These are phyloP conservation scores for Cladosporium sp. DNA, from an alignment of 2,329 filamentous ascomycete species.

Conservation along the genomic window DNA sequence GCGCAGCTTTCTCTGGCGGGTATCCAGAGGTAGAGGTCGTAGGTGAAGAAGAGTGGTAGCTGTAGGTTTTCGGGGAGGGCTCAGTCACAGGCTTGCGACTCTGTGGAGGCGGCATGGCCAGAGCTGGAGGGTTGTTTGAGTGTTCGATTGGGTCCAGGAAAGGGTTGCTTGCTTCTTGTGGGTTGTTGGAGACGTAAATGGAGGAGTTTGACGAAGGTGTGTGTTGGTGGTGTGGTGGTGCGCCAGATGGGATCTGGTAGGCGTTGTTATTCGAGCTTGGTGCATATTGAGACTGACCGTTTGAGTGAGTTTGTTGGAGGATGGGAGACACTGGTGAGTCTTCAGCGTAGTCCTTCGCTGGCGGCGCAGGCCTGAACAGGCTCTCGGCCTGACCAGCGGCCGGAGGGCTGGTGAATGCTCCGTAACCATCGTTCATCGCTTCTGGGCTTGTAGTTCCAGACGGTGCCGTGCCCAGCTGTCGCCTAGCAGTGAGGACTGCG, in stretches of 20 bases:
- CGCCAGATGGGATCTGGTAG: conserved; percentile 30
- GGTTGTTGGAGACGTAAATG: conserved; percentile 21
- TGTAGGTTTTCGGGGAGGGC: conserved; percentile 9
- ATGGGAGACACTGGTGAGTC: conserved; percentile 17
- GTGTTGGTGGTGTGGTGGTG: conserved; percentile 27
- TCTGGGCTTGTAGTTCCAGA: conserved; percentile 3
- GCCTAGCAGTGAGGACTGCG: conserved; percentile 65
- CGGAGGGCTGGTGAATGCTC: conserved; percentile 14
- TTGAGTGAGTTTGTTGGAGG: conserved; percentile 2
- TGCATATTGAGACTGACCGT: neutral
- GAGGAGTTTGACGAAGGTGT: conserved; percentile 20
- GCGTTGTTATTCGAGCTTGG: conserved; percentile 13
- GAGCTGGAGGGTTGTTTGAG: conserved; percentile 33
- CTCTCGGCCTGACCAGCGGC: conserved; percentile 14
- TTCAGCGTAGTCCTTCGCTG: conserved; percentile 5
- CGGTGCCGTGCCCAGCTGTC: conserved; percentile 39
- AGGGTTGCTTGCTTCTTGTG: conserved; percentile 37
- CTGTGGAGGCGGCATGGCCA: conserved; percentile 18
- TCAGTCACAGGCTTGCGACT: conserved; percentile 9
- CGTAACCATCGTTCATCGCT: conserved; percentile 17
- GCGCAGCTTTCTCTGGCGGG: neutral
- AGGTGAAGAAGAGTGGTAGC: neutral
- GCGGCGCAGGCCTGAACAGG: conserved; percentile 10
- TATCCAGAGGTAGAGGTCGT: neutral
- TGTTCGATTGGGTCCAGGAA: conserved; percentile 47